Conservation (phyloP, 192 early-diverging fungal species). For the Backusella tarrabulga region DNA sequence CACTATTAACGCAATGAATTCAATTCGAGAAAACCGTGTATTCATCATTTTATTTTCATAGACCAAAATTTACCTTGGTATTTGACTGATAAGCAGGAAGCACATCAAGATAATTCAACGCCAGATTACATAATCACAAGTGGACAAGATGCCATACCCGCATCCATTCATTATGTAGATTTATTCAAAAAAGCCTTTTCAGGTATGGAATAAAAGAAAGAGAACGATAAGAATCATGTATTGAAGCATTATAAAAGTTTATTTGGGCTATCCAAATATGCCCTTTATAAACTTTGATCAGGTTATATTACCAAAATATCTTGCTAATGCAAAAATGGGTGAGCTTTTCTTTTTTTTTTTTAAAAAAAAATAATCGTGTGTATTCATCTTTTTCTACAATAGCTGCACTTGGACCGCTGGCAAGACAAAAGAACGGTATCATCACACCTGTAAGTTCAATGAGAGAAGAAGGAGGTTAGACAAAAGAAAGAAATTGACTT, state of each 20-base stretch:
- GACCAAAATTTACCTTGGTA: constrained; percentile 18
- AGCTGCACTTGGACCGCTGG: constrained; percentile 25
- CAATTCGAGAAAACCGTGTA: neutral
- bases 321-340: constrained; percentile 34
- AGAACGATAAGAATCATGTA: neutral
- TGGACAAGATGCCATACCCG: constrained; percentile 27
- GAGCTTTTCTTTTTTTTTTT: neutral
- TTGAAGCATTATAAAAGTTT: constrained; percentile 13
- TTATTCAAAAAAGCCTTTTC: constrained; percentile 15
- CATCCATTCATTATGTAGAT: constrained; percentile 15
- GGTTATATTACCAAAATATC: constrained; percentile 31
- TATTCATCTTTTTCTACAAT: neutral
- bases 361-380: neutral
- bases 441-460: constrained; percentile 13
- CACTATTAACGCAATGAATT: neutral
- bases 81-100: constrained; percentile 1
- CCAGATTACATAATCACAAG: constrained; percentile 24
- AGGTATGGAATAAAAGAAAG: constrained; percentile 13
- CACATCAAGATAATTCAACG: neutral
- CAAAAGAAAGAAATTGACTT: neutral
- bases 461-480: neutral
- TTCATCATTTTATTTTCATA: neutral
- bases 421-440: constrained; percentile 31
- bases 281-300: constrained; percentile 38
- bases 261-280: constrained; percentile 27